Evolutionary conservation across 208 protist genomes (phyloP).

Genomic region (Phytomonas francai): DNA sequence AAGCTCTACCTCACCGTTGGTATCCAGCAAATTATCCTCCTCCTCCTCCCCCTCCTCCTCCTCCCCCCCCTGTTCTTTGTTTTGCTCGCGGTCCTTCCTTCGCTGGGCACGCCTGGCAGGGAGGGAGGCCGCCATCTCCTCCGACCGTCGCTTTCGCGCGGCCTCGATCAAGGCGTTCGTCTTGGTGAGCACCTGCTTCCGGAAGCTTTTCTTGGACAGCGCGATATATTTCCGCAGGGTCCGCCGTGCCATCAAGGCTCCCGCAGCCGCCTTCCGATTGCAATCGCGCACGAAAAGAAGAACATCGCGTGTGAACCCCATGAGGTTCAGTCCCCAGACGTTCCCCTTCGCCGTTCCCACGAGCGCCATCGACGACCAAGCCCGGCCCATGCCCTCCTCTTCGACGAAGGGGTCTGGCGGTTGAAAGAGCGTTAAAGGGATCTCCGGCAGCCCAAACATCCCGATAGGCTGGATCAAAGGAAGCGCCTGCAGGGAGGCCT

Average conservation of each 20-base stretch:
- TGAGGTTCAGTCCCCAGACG: constrained; percentile 49
- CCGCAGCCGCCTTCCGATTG: constrained; percentile 27
- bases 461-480: constrained; percentile 31
- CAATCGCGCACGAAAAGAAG: constrained; percentile 41
- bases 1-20: constrained; percentile 14
- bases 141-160: constrained; percentile 20
- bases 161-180: constrained; percentile 30
- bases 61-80: constrained; percentile 12
- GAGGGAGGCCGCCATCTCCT: constrained; percentile 25
- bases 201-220: constrained; percentile 28
- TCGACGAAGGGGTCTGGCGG: constrained; percentile 12
- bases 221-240: constrained; percentile 30
- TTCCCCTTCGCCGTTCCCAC: constrained; percentile 54
- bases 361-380: constrained; percentile 26
- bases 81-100: constrained; percentile 20
- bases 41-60: constrained; percentile 23
- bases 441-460: constrained; percentile 51
- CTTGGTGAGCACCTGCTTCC: constrained; percentile 30
- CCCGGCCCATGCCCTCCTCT: constrained; percentile 13
- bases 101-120: too few species aligned
- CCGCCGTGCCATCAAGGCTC: constrained; percentile 24
- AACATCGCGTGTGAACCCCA: constrained; percentile 32
- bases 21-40: constrained; percentile 27
- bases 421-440: constrained; percentile 24
- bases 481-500: constrained; percentile 30